Conservation (phyloP, 352 stramenopile species). For the Discostella stelligera region DNA sequence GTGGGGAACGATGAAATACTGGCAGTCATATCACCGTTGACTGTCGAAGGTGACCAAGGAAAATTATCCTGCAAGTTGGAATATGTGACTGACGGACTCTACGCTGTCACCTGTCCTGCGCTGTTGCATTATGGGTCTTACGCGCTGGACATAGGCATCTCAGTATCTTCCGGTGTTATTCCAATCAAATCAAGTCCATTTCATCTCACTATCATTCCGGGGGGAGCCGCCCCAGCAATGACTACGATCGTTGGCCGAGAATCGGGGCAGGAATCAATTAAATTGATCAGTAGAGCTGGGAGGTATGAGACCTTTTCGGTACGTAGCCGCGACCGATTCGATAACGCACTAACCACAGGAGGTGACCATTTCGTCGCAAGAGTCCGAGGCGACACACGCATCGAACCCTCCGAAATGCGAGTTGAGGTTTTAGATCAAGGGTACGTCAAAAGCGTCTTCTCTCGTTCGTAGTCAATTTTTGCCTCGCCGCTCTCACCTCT, state of each 20-base stretch:
- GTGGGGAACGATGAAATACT: conserved; percentile 24
- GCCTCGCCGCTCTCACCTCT: background rate
- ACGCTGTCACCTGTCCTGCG: conserved; percentile 23
- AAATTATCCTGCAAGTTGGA: conserved; percentile 10
- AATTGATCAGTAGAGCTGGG: conserved; percentile 16
- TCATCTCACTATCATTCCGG: conserved; percentile 23
- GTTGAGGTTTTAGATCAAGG: conserved; percentile 42
- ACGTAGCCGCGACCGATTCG: conserved; percentile 30
- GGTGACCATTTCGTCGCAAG: conserved; percentile 28
- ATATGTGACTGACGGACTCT: conserved; percentile 10
- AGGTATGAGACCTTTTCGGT: conserved; percentile 30
- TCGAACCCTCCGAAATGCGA: conserved; percentile 6
- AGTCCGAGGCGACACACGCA: conserved; percentile 17
- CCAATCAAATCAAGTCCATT: conserved; percentile 32
- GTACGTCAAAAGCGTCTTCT: conserved; percentile 1
- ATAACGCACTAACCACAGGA: conserved; percentile 19
- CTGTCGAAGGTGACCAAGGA: conserved; percentile 5
- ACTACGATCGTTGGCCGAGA: conserved; percentile 11
- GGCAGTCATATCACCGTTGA: conserved; percentile 13
- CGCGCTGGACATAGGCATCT: conserved; percentile 18
- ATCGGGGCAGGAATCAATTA: background rate
- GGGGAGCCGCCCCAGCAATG: conserved; percentile 19
- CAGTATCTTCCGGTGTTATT: background rate
- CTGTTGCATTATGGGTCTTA: conserved; percentile 7
- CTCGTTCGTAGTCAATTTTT: background rate